Evolutionary conservation across 164 flowering plant genomes (phyloP).

Genomic region (grape (Vitis vinifera)): DNA sequence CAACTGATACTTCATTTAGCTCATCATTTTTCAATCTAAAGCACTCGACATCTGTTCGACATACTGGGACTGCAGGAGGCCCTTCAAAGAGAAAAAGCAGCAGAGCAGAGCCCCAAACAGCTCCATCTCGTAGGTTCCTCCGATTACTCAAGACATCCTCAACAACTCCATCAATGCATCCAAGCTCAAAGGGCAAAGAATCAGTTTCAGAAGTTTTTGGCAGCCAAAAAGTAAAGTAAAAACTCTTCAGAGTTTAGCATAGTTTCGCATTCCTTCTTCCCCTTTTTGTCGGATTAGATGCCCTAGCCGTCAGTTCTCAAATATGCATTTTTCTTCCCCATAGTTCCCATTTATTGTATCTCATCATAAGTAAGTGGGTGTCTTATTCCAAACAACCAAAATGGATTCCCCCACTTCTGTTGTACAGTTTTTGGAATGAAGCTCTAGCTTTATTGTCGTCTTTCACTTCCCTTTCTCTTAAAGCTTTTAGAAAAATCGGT

Average conservation of each 20-base stretch:
- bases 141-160: constrained; percentile 51
- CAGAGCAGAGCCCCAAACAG: constrained; percentile 39
- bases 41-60: constrained; percentile 38
- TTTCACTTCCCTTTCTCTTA: no score
- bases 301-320: no score
- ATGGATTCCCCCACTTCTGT: constrained; percentile 11
- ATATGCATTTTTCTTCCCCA: no score
- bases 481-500: background rate
- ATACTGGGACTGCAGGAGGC: constrained; percentile 28
- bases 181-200: constrained; percentile 45
- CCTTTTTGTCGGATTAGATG: no score
- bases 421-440: constrained; percentile 9
- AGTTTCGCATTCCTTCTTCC: no score
- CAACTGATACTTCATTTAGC: constrained; percentile 50
- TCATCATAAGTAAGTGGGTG: no score
- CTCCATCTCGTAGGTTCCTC: constrained; percentile 46
- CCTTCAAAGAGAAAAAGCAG: constrained; percentile 42
- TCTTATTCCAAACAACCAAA: background rate
- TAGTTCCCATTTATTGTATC: no score
- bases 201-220: constrained; percentile 49
- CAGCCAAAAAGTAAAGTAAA: constrained; percentile 24
- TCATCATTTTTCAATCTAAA: constrained; percentile 51
- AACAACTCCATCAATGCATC: constrained; percentile 46
- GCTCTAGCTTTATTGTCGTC: background rate
- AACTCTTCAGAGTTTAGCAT: background rate